Percentiles rank a stretch among this genome's conserved stretches.
Conservation (phyloP, 2,329 filamentous ascomycete species). For the Colletotrichum eleusines region DNA sequence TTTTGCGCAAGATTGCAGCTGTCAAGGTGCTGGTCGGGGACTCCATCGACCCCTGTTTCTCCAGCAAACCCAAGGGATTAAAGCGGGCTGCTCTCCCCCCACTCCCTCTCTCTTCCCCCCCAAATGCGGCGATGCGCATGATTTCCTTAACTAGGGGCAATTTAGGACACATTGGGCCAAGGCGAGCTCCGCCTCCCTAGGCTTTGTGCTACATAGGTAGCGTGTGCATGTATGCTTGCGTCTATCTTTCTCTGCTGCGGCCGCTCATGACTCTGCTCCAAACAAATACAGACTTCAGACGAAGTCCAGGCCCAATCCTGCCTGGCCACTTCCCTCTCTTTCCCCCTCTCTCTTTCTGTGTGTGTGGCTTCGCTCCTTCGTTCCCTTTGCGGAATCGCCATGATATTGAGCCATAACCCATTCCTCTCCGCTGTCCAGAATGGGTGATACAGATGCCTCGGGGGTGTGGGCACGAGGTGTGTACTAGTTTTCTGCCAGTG, state of each 20-base stretch:
- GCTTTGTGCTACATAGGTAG: conserved; percentile 14
- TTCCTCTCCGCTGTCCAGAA: conserved; percentile 36
- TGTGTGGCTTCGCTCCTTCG: background rate
- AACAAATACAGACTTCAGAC: conserved; percentile 28
- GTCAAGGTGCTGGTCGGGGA: conserved; percentile 15
- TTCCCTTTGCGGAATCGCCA: conserved; percentile 27
- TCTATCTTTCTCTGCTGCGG: background rate
- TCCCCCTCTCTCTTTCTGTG: too few species aligned
- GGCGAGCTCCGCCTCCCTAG: conserved; percentile 9
- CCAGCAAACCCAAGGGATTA: conserved; percentile 26
- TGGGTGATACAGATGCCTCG: conserved; percentile 35
- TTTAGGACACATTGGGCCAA: conserved; percentile 23
- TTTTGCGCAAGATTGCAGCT: conserved; percentile 24
- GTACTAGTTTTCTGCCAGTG: background rate
- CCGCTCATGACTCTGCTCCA: background rate
- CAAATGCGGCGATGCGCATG: conserved; percentile 27
- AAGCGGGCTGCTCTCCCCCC: background rate
- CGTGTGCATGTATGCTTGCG: background rate
- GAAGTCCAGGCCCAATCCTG: conserved; percentile 23
- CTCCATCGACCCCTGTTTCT: conserved; percentile 18
- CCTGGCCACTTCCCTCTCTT: background rate
- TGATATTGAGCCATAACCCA: conserved; percentile 35
- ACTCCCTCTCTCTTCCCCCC: background rate
- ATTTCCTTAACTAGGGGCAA: conserved; percentile 31
- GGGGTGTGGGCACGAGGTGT: conserved; percentile 35